These are phyloP conservation scores for Delitschia confertaspora DNA, from an alignment of 495 filamentous ascomycete species.

Conservation along the genomic window DNA sequence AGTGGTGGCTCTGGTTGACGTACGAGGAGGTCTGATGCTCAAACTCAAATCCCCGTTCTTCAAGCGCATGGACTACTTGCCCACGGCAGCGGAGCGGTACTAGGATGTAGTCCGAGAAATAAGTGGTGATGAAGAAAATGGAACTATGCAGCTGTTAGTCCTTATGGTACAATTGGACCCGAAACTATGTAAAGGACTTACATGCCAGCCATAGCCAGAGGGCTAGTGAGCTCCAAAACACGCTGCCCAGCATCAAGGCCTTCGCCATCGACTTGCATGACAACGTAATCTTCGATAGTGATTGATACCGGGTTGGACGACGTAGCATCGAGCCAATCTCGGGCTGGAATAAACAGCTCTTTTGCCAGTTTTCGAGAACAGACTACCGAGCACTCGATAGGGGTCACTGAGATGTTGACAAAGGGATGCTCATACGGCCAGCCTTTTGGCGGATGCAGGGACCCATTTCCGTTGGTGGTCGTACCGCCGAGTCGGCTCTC, in stretches of 20 bases:
- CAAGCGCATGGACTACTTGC: conserved; percentile 66
- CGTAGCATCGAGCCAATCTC: conserved; percentile 39
- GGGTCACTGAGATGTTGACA: conserved; percentile 86
- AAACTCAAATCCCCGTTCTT: conserved; percentile 76
- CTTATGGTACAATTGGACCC: neutral
- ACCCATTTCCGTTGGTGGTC: conserved; percentile 30
- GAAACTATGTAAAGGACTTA: conserved; percentile 35
- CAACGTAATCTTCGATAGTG: conserved; percentile 73
- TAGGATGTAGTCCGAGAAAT: conserved; percentile 94
- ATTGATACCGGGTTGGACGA: conserved; percentile 53
- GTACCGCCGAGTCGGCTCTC: conserved; percentile 33
- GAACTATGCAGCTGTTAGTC: conserved; percentile 42
- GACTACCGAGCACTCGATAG: conserved; percentile 86
- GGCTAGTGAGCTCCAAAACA: conserved; percentile 84
- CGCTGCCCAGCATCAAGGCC: conserved; percentile 90
- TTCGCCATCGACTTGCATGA: conserved; percentile 78
- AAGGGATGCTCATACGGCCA: conserved; percentile 59
- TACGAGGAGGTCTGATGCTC: conserved; percentile 63
- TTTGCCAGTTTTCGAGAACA: conserved; percentile 66
- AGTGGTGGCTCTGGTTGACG: conserved; percentile 47
- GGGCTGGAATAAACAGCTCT: conserved; percentile 62
- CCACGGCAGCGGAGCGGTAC: conserved; percentile 66
- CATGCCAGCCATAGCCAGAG: conserved; percentile 86
- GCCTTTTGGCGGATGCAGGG: conserved; percentile 13
- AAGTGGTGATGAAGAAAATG: conserved; percentile 98